Base-by-base conservation (phyloP, 129 eudicot species). In the Flaveria brownii region DNA sequence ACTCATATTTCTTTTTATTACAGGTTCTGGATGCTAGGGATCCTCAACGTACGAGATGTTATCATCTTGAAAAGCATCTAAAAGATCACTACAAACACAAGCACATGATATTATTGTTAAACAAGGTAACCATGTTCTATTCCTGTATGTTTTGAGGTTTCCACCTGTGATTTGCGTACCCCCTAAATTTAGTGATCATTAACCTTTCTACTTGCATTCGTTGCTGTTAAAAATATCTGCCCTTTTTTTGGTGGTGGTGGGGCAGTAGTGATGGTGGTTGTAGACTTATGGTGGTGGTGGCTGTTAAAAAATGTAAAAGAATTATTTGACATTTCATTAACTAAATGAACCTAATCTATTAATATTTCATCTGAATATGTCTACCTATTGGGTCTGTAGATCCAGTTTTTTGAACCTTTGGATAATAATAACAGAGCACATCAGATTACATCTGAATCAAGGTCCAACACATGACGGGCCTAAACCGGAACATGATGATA, bases 21-120 rank as follows among this genome's bases (percentile, higher is more conserved):
- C 88, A 93, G 98, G 97, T 95, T 67, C 60, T 95, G 77, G 99
- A 95, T 86, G 99, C 99, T 63, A 89, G 97, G 73, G 99, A 95
- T 79, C 99, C 99, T 2, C 92, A 79, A 80, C 97, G 99, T 76
- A 95, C 99, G 50, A 80, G 99, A 77, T 95, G 99, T 82, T 81
- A 87, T 83, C 99, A 95, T 84, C 76, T 95, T 75, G 97, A 95
- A 89, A 89, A 81, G 87, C 99, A 95, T 82, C 66, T 95, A 76
- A 95, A 87, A 84, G 96, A 91, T 50, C 86, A 91, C 67, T 91
- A 96, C 86, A 87, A 86, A 77, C 97, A 91, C 57, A 95, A 91
- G 63, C 96, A 95, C 81, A 84, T 95, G 97, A 80, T 95, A 60
- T 82, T 95, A 41, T 74, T 95, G 70, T 79, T 95, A 74, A 95